Evolutionary conservation across 2,329 filamentous ascomycete species (phyloP).

Genomic region (Westerdykella sp.): DNA sequence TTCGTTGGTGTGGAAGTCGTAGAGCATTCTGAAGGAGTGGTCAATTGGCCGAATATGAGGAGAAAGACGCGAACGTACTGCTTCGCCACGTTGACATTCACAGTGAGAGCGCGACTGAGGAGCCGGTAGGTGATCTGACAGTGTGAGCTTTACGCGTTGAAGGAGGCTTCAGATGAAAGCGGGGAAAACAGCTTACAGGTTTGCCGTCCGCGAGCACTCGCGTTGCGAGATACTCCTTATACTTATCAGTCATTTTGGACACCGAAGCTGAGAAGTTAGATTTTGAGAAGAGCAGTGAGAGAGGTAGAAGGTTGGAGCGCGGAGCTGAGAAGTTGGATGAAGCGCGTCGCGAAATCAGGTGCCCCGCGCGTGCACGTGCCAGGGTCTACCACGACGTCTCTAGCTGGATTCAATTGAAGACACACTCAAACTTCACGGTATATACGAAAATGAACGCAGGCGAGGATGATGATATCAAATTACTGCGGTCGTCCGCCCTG

Average conservation of each 20-base stretch:
- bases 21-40: slow-evolving; percentile 62
- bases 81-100: slow-evolving; percentile 84
- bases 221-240: slow-evolving; percentile 66
- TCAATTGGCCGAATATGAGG: background rate
- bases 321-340: slow-evolving; percentile 4
- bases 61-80: slow-evolving; percentile 53
- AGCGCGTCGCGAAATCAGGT: slow-evolving; percentile 24
- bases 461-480: slow-evolving; percentile 43
- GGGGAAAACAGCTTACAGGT: slow-evolving; percentile 48
- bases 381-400: slow-evolving; percentile 5
- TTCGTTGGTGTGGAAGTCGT: slow-evolving; percentile 73
- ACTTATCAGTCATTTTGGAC: slow-evolving; percentile 44
- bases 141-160: slow-evolving; percentile 7
- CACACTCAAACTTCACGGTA: background rate
- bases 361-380: slow-evolving; percentile 12
- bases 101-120: slow-evolving; percentile 72
- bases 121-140: slow-evolving; percentile 76
- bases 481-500: slow-evolving; percentile 39
- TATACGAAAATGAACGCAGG: slow-evolving; percentile 29
- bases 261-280: too few relatives aligned
- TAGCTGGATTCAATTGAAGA: too few relatives aligned
- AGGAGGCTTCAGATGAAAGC: background rate
- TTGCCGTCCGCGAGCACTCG: slow-evolving; percentile 70
- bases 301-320: background rate
- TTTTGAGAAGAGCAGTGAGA: background rate